Evolutionary conservation across 1,139 yeast species (phyloP).

Genomic region (Insectozyma bohioensis): DNA sequence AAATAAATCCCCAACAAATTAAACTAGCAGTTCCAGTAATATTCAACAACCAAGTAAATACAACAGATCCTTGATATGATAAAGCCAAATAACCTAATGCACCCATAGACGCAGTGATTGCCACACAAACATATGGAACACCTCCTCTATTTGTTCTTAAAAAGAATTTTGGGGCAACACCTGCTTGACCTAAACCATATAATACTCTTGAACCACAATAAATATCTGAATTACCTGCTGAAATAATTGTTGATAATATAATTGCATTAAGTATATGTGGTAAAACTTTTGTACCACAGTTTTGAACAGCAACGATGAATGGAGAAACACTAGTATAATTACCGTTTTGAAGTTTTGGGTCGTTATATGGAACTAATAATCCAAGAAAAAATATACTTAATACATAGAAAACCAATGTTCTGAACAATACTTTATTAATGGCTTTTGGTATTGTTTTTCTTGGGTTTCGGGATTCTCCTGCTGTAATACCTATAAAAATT

Average conservation of each 20-base stretch:
- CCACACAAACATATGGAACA: constrained; percentile 64
- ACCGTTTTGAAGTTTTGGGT: constrained; percentile 38
- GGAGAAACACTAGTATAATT: constrained; percentile 49
- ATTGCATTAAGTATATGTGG: constrained; percentile 79
- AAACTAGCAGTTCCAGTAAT: constrained; percentile 77
- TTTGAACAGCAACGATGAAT: constrained; percentile 56
- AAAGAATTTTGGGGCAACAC: constrained; percentile 61
- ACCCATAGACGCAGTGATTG: constrained; percentile 61
- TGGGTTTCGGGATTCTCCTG: constrained; percentile 87
- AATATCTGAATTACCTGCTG: constrained; percentile 82
- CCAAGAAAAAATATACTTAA: constrained; percentile 81
- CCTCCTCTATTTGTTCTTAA: constrained; percentile 56
- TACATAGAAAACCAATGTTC: constrained; percentile 81
- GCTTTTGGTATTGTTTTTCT: constrained; percentile 66
- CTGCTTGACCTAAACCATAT: constrained; percentile 62
- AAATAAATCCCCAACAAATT: constrained; percentile 71
- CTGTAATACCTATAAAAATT: constrained; percentile 89
- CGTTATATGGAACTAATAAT: constrained; percentile 75
- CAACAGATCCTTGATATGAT: constrained; percentile 60
- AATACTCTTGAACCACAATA: constrained; percentile 76
- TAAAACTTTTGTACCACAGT: constrained; percentile 67
- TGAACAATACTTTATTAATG: constrained; percentile 74
- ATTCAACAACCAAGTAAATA: constrained; percentile 82
- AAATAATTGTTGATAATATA: constrained; percentile 63
- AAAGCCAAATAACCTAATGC: constrained; percentile 68